phyloP scores from a whole-genome alignment of 192 early-diverging fungal genomes.

The Oehlia diaphana region DNA sequence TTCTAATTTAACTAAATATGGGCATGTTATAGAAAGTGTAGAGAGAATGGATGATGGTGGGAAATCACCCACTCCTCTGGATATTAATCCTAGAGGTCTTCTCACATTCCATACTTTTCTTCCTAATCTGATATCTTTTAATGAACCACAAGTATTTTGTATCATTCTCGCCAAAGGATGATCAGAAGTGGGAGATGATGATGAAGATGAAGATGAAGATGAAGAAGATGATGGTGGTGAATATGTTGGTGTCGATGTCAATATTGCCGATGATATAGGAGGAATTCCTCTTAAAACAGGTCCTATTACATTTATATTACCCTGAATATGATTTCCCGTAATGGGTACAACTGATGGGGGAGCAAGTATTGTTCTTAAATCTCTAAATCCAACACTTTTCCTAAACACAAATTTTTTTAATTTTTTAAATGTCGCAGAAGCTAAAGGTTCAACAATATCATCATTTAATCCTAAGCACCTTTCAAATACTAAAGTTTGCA shows the following conservation, averaged over 20 bases:
- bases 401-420: constrained; percentile 24
- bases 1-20: neutral
- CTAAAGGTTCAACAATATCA: constrained; percentile 13
- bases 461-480: neutral
- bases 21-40: constrained; percentile 9
- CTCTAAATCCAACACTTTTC: constrained; percentile 14
- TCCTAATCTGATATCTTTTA: constrained; percentile 7
- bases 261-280: neutral
- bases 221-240: neutral
- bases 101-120: constrained; percentile 21
- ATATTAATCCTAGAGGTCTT: neutral
- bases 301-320: neutral
- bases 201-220: neutral
- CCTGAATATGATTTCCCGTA: neutral
- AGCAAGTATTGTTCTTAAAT: neutral
- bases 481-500: constrained; percentile 4
- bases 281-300: neutral
- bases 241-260: neutral
- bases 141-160: constrained; percentile 2
- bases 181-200: too few species aligned
- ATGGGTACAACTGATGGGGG: neutral
- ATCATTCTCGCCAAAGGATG: constrained; percentile 2
- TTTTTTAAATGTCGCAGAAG: neutral
- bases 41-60: constrained; percentile 8
- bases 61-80: neutral